Base-by-base conservation (phyloP, 2,329 filamentous ascomycete genomes). In the Trichophyton mentagrophytes region DNA sequence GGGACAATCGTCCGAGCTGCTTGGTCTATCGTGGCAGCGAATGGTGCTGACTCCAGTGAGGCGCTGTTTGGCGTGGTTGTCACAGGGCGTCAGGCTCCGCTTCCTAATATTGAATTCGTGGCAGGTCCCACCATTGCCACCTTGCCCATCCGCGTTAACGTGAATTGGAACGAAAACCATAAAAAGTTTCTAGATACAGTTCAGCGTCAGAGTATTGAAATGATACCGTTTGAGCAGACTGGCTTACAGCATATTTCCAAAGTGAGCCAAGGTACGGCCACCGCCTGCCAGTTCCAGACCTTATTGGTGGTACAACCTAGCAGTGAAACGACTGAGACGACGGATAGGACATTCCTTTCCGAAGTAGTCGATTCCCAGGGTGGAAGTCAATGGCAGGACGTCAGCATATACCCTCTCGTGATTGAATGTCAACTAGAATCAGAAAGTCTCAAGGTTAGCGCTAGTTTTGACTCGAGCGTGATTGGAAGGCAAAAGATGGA, bases 191-290 rank as follows among this genome's bases (percentile, higher is more conserved):
- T 85, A 3, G 74, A 79, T 56, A 68, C 72, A 1, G 74, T 85
- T 3, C 82, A 85, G 44, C 71, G 79, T 20, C 76, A 79, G 60
- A 79, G 77, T 0, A 72, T 80, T 0, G 71, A 74, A 5, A 77
- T 80, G 60, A 82, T 84, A 78, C 82, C 82, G 65, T 82, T 79
- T 22, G 79, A 79, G 55, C 79, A 78, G 1, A 77, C 84, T 9
- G 72, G 74, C 3, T 73, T 75, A 38, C 65, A 70, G 0, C 74
- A 77, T 7, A 83, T 85, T 76, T 46, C 80, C 62, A 71, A 73
- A 30, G 68, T 83, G n/a, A 80, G 79, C 63, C 71, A 76, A 1
- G 72, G 76, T 60, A 69, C 71, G 3, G 67, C 69, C 8, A 64
- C 67, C 5, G 74, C 74, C 17, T 77, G 72, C 62, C 67, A 73